A percentile compares a stretch with the other conserved stretches of the same genome.
Conservation (phyloP, 257 asterid genomes). For the Solanum paucissectum region DNA sequence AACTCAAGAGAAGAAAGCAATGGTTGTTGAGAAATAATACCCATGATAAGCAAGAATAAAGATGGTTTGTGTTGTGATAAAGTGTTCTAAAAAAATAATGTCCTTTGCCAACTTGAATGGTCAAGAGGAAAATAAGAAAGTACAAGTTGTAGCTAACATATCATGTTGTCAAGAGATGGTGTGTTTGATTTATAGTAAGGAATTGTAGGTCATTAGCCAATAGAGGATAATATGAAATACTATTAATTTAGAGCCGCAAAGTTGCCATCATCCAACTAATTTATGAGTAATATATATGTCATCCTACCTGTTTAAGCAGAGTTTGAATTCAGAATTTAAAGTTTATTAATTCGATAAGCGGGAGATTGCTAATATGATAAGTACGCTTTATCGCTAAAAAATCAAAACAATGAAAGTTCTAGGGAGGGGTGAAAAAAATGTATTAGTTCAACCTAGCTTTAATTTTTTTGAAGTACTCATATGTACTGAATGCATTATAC, state of each 20-base stretch:
- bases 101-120: neutral
- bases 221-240: conserved; percentile 21
- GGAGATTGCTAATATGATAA: accelerated
- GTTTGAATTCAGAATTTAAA: neutral
- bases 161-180: neutral
- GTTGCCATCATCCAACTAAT: neutral
- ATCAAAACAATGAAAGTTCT: accelerated
- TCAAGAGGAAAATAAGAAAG: neutral
- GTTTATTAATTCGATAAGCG: neutral
- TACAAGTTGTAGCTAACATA: neutral
- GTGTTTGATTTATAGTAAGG: neutral
- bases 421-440: neutral
- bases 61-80: neutral
- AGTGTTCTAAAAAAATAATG: neutral
- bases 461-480: neutral
- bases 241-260: neutral
- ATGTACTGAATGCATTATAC: neutral
- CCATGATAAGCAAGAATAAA: neutral
- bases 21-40: conserved; percentile 4
- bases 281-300: neutral
- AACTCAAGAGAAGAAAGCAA: conserved; percentile 6
- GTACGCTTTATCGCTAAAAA: accelerated
- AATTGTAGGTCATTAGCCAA: conserved; percentile 2
- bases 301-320: neutral
- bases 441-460: neutral